Conservation (phyloP, 169 alveolate species). For the Cryptosporidium canis region DNA sequence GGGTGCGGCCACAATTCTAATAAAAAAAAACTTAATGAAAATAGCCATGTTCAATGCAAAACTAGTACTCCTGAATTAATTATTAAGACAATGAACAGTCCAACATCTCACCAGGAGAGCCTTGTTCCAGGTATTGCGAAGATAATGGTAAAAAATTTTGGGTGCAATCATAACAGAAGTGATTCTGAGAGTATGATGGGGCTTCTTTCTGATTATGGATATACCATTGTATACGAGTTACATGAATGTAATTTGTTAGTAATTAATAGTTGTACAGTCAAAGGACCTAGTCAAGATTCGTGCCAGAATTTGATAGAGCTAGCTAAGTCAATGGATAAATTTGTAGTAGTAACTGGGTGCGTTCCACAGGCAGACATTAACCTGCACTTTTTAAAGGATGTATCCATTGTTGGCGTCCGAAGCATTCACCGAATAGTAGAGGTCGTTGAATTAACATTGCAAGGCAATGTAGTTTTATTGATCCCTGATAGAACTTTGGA, state of each 20-base stretch:
- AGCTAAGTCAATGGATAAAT: conserved; percentile 74
- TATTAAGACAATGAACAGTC: neutral
- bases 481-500: conserved; percentile 83
- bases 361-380: conserved; percentile 94
- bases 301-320: conserved; percentile 80
- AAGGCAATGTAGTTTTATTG: conserved; percentile 91
- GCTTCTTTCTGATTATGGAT: conserved; percentile 91
- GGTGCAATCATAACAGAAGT: conserved; percentile 98
- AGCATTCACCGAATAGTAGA: conserved; percentile 89
- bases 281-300: conserved; percentile 97
- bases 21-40: neutral
- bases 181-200: conserved; percentile 97
- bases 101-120: neutral
- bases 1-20: neutral
- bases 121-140: conserved; percentile 86
- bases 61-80: conserved; percentile 18
- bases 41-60: neutral
- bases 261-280: conserved; percentile 97
- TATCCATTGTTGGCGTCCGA: conserved; percentile 79
- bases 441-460: conserved; percentile 94
- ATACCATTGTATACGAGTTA: conserved; percentile 87
- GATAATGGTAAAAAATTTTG: conserved; percentile 94
- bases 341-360: conserved; percentile 91
- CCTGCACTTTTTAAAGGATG: conserved; percentile 70
- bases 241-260: conserved; percentile 92